Evolutionary conservation across 129 eudicot species (phyloP).

Genomic region (Smallanthus sonchifolius): DNA sequence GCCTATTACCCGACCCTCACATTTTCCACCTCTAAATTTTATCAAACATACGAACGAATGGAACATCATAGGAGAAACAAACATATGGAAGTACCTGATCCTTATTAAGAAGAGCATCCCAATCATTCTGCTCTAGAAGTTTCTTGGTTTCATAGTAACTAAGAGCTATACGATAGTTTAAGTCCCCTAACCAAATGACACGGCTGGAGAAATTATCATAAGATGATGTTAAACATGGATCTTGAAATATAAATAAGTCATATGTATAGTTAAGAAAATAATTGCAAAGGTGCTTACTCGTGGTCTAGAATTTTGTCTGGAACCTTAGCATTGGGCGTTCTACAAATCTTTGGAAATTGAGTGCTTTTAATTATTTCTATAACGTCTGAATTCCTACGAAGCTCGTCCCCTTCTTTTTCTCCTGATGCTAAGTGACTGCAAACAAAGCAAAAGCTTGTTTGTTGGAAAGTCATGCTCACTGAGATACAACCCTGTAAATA

Average conservation of each 20-base stretch:
- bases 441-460: slow-evolving; percentile 72
- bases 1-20: neutral
- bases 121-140: slow-evolving; percentile 46
- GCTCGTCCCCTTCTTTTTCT: slow-evolving; percentile 81
- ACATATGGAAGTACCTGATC: slow-evolving; percentile 51
- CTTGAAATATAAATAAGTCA: slow-evolving; percentile 6
- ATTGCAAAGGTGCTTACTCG: slow-evolving; percentile 41
- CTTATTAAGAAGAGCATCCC: slow-evolving; percentile 61
- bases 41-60: neutral
- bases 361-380: slow-evolving; percentile 65
- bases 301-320: slow-evolving; percentile 65
- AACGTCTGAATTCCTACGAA: slow-evolving; percentile 68
- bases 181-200: slow-evolving; percentile 65
- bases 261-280: neutral
- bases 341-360: slow-evolving; percentile 50
- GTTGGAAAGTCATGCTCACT: slow-evolving; percentile 60
- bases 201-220: slow-evolving; percentile 36
- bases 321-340: slow-evolving; percentile 26
- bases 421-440: slow-evolving; percentile 83
- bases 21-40: neutral
- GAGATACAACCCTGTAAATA: slow-evolving; percentile 81
- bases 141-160: slow-evolving; percentile 53
- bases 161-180: slow-evolving; percentile 64
- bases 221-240: slow-evolving; percentile 3
- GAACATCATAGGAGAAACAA: neutral